Evolutionary conservation across 176 grass and related monocot genomes (phyloP).

Genomic region (Leersia perrieri): DNA sequence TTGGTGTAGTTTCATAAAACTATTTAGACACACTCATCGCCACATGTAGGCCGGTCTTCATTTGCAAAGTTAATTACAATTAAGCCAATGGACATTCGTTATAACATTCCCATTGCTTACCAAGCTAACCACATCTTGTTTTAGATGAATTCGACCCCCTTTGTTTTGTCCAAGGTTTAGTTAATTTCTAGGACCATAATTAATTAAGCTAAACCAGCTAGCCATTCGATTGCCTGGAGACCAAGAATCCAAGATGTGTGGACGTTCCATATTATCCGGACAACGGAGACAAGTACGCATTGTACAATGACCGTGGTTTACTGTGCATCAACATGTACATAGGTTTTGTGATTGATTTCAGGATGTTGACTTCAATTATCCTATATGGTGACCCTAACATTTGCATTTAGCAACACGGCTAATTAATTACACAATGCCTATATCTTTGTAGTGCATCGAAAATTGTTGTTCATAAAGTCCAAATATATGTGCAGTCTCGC

Average conservation of each 20-base stretch:
- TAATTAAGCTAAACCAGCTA: background rate
- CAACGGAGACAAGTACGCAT: background rate
- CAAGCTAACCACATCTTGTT: constrained; percentile 2
- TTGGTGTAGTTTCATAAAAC: background rate
- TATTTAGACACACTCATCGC: background rate
- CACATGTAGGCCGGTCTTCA: constrained; percentile 1
- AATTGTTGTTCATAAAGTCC: background rate
- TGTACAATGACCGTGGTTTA: background rate
- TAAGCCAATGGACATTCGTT: background rate
- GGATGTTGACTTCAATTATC: background rate
- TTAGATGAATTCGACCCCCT: constrained; percentile 3
- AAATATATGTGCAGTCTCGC: no score
- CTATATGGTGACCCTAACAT: background rate
- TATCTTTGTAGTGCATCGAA: background rate
- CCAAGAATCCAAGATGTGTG: background rate
- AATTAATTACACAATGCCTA: background rate
- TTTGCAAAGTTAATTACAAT: background rate
- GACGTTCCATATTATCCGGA: background rate
- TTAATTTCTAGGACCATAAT: background rate
- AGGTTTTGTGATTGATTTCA: background rate
- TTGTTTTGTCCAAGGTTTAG: constrained; percentile 22
- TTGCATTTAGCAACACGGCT: background rate
- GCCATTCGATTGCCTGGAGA: background rate
- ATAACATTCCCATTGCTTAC: constrained; percentile 5
- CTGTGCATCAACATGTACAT: background rate